Evolutionary conservation across 2,329 filamentous ascomycete species (phyloP).

Genomic region (Neobulgaria alba): DNA sequence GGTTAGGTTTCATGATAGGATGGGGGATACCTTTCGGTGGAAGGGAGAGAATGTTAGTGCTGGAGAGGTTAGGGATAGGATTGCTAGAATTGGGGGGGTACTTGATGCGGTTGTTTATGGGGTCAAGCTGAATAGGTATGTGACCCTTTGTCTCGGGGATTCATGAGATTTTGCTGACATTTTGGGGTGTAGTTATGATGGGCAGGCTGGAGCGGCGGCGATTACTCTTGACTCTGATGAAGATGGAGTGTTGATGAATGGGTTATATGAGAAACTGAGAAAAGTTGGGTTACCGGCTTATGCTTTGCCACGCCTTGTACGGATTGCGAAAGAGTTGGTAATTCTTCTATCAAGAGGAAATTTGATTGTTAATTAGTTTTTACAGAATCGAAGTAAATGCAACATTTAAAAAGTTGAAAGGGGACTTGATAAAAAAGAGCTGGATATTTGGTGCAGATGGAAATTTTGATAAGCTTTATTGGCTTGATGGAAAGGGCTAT

Average conservation of each 20-base stretch:
- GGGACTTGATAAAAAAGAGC: constrained; percentile 33
- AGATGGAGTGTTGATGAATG: constrained; percentile 31
- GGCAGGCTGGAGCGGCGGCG: constrained; percentile 38
- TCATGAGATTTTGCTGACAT: no score
- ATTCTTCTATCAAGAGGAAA: no score
- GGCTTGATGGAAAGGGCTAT: constrained; percentile 35
- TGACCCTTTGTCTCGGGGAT: no score
- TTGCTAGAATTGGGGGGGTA: constrained; percentile 50
- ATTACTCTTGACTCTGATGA: constrained; percentile 33
- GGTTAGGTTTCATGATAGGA: constrained; percentile 61
- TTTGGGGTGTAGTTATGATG: constrained; percentile 40
- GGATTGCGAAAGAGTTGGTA: constrained; percentile 36
- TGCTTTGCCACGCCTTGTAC: constrained; percentile 37
- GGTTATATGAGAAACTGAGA: constrained; percentile 32
- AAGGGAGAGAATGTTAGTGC: constrained; percentile 63
- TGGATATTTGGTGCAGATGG: constrained; percentile 31
- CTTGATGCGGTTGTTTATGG: constrained; percentile 65
- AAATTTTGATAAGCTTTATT: constrained; percentile 33
- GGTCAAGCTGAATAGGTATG: no score
- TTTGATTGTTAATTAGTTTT: not conserved
- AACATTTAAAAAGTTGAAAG: constrained; percentile 43
- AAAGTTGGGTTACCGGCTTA: constrained; percentile 38
- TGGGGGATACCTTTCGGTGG: constrained; percentile 70
- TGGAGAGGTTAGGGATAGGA: constrained; percentile 55
- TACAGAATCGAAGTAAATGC: constrained; percentile 34